Conservation (phyloP, 2,329 filamentous ascomycete genomes). For the Colletotrichum truncatum region DNA sequence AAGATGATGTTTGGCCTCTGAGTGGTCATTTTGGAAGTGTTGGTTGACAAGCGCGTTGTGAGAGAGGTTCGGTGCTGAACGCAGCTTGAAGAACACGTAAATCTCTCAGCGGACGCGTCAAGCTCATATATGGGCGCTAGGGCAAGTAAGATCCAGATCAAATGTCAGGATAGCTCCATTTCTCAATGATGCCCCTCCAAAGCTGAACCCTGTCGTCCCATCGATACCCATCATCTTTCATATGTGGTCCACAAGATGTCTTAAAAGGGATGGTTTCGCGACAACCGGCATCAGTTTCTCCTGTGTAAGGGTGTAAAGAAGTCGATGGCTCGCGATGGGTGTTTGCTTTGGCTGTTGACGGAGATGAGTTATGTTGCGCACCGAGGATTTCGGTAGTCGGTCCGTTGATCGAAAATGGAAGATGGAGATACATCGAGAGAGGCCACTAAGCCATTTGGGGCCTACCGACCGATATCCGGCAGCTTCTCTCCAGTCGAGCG, state of each 20-base stretch:
- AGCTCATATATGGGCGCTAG: background rate
- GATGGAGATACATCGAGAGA: background rate
- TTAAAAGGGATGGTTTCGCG: background rate
- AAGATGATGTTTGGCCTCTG: conserved; percentile 49
- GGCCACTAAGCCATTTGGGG: background rate
- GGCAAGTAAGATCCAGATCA: no score
- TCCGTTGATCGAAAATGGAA: background rate
- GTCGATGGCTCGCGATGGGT: background rate
- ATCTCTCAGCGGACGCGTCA: background rate
- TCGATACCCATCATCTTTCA: background rate
- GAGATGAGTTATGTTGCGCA: background rate
- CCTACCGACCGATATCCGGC: conserved; percentile 18
- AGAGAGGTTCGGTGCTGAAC: background rate
- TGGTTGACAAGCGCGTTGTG: background rate
- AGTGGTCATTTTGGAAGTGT: background rate
- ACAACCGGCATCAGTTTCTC: background rate
- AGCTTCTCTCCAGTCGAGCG: background rate
- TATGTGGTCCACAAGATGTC: background rate
- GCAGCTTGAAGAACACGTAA: background rate
- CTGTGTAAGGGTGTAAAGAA: background rate
- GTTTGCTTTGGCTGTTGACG: background rate
- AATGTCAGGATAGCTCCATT: background rate
- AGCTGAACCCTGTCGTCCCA: background rate
- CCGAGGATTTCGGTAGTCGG: conserved; percentile 17
- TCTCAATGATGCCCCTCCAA: background rate